Conservation (phyloP, 1,139 yeast genomes). For the Lodderomyces metapsilosis region DNA sequence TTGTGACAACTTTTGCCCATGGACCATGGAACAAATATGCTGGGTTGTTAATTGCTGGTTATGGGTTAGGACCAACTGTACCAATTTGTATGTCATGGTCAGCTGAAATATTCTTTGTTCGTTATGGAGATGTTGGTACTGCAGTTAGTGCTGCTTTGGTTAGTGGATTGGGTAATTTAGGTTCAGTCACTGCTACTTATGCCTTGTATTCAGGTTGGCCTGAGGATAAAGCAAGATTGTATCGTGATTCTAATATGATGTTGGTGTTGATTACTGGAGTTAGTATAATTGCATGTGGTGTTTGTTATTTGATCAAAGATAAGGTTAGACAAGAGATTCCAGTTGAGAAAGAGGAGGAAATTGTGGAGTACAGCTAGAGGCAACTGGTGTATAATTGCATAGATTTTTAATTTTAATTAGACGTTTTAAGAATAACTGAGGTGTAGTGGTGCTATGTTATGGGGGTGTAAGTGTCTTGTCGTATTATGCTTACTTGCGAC, state of each 20-base stretch:
- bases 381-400: neutral
- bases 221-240: conserved; percentile 61
- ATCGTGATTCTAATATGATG: conserved; percentile 77
- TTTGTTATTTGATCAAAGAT: conserved; percentile 33
- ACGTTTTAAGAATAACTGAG: neutral
- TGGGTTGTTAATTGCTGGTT: conserved; percentile 78
- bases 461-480: too few relatives aligned
- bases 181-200: conserved; percentile 81
- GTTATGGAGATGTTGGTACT: conserved; percentile 80
- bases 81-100: conserved; percentile 89
- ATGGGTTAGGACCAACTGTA: conserved; percentile 87
- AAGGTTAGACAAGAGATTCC: neutral
- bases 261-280: conserved; percentile 73
- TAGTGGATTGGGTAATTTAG: conserved; percentile 82
- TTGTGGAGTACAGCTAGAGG: neutral
- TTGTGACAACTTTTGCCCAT: conserved; percentile 73
- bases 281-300: conserved; percentile 53
- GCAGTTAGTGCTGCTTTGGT: conserved; percentile 84
- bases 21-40: conserved; percentile 77
- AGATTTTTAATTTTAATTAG: neutral
- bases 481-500: too few relatives aligned
- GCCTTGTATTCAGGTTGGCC: conserved; percentile 90
- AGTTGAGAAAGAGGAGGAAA: neutral
- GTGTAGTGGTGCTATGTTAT: too few relatives aligned
- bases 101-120: conserved; percentile 68